A percentile compares a stretch with the other conserved stretches of the same genome.
Conservation (phyloP, 441 rosid species). For the Mallotus japonicus region DNA sequence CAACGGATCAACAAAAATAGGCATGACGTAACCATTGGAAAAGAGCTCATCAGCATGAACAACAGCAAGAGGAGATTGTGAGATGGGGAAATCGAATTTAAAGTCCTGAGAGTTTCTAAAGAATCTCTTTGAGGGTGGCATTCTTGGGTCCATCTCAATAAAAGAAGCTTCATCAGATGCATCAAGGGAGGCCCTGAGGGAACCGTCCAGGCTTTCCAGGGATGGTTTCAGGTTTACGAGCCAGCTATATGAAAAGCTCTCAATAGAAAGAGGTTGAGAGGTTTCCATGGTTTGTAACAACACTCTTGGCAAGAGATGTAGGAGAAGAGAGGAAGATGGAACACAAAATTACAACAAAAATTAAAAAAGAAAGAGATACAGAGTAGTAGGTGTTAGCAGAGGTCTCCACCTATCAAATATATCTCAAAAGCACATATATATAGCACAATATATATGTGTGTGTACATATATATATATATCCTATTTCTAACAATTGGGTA, state of each 20-base stretch:
- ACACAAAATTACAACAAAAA: not conserved
- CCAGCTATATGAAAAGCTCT: conserved; percentile 94
- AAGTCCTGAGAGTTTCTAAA: conserved; percentile 61
- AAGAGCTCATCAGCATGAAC: conserved; percentile 91
- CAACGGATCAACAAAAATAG: conserved; percentile 38
- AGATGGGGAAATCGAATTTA: conserved; percentile 74
- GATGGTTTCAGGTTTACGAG: conserved; percentile 70
- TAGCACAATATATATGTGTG: conserved; percentile 17
- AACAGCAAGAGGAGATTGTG: conserved; percentile 46
- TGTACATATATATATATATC: conserved; percentile 32
- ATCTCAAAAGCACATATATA: conserved; percentile 32
- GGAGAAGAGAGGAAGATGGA: conserved; percentile 11
- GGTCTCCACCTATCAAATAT: conserved; percentile 25
- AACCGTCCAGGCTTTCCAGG: conserved; percentile 45
- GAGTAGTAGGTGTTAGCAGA: conserved; percentile 15
- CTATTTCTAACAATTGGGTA: conserved; percentile 29
- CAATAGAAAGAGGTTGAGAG: conserved; percentile 73
- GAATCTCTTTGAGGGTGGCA: conserved; percentile 92
- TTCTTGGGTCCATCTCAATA: conserved; percentile 95
- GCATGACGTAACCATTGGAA: conserved; percentile 72
- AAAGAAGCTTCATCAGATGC: conserved; percentile 69
- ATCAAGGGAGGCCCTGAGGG: conserved; percentile 54
- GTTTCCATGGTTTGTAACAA: conserved; percentile 44
- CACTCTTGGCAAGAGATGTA: conserved; percentile 11
- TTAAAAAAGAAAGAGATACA: not conserved